Base-by-base conservation (phyloP, 768 basidiomycete species). In the Strobilomyces confusus region DNA sequence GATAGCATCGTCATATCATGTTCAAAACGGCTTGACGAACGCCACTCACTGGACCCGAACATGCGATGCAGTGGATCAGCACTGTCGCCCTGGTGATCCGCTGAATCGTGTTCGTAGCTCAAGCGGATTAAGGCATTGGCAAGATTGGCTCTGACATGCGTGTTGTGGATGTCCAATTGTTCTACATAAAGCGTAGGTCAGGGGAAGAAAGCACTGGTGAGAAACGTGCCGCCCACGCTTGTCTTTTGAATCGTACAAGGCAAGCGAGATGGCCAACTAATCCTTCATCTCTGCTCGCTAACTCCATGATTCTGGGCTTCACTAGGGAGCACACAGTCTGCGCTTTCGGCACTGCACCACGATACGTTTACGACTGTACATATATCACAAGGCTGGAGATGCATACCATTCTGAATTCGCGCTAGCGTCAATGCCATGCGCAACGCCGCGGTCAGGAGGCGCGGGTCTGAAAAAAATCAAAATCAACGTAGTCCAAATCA, bases 371-470 rank as follows among this genome's bases (percentile, higher is more conserved):
- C 8, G 9, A 22, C n/a, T 23, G 5, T 9, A 26, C 12, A 23
- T 2, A 26, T 14, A 23, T 2, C 13, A 34, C 13, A 7, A 42
- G 22, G 4, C n/a, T n/a, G 33, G 19, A 20, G 12, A 20, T 15
- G 4, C 44, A 22, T 32, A 58, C 64, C 62, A n/a, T 58, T 56
- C 8, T 37, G 56, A 19, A 60, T 63, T 8, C 49, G 56, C 14
- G 60, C 58, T 6, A 66, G 22, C 4, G 56, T 55, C 23, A 57
- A 37, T 3, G 58, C 40, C 59, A 64, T 62, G n/a, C 58, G 58
- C 30, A 66, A 41, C 6, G 62, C 55, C 8, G 65, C 54, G 34
- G 15, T 52, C 4, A 66, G 40, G 30, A 55, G 38, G 17, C 20
- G 47, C 0, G 48, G 7, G 9, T 59, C 65, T 66, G 11, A 17